phyloP scores from a whole-genome alignment of 2,329 filamentous ascomycete species.

The Bisporella sp. region DNA sequence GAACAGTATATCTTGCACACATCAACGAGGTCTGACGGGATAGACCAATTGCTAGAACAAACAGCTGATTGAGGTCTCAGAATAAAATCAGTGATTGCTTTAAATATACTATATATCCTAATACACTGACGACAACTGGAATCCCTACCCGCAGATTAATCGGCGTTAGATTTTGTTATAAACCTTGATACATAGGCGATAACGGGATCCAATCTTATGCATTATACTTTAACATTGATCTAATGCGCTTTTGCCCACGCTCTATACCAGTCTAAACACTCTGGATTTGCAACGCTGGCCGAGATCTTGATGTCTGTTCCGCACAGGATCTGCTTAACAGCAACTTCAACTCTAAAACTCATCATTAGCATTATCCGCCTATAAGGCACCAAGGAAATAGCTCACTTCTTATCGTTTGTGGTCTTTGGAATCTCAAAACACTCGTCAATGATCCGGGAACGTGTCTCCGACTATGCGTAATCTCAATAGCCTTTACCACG shows the following conservation, averaged over 20 bases:
- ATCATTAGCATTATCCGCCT: not conserved
- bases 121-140: too few species aligned
- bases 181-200: too few species aligned
- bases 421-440: conserved; percentile 80
- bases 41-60: too few species aligned
- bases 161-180: too few species aligned
- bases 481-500: conserved; percentile 64
- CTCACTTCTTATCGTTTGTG: conserved; percentile 87
- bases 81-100: too few species aligned
- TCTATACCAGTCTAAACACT: conserved; percentile 82
- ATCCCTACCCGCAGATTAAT: too few species aligned
- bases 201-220: too few species aligned
- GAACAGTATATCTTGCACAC: too few species aligned
- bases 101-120: too few species aligned
- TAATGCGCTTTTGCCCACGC: conserved; percentile 51
- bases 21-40: too few species aligned
- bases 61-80: too few species aligned
- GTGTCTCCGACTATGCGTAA: conserved; percentile 80
- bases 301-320: conserved; percentile 82
- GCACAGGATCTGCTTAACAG: conserved; percentile 92
- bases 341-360: conserved; percentile 69
- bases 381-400: conserved; percentile 26
- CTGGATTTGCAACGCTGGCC: conserved; percentile 87
- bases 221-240: not conserved
- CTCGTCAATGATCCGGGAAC: conserved; percentile 77